phyloP scores from a whole-genome alignment of 352 stramenopile genomes.

The Phytophthora crassamura region DNA sequence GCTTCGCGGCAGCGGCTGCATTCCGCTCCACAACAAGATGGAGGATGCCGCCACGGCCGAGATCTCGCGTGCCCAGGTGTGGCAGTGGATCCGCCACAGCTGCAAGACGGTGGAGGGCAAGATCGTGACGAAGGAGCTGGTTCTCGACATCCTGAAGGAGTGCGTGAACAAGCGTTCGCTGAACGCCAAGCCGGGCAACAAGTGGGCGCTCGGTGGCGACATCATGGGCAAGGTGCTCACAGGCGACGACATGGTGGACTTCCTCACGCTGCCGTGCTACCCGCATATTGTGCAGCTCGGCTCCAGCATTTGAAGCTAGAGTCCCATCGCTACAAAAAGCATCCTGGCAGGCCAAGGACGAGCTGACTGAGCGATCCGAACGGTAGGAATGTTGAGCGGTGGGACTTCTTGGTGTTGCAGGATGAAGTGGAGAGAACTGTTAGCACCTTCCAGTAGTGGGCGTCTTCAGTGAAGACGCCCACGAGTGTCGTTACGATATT shows the following conservation, averaged over 20 bases:
- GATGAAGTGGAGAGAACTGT: slow-evolving; percentile 6
- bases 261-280: slow-evolving; percentile 86
- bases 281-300: slow-evolving; percentile 79
- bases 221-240: slow-evolving; percentile 79
- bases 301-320: slow-evolving; percentile 70
- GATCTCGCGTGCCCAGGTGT: slow-evolving; percentile 95
- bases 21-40: slow-evolving; percentile 96
- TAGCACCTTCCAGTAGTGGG: neutral
- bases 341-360: slow-evolving; percentile 34
- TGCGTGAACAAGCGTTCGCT: slow-evolving; percentile 66
- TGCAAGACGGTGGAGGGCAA: slow-evolving; percentile 75
- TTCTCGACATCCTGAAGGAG: slow-evolving; percentile 69
- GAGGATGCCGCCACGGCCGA: slow-evolving; percentile 95
- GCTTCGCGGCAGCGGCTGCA: slow-evolving; percentile 93
- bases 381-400: slow-evolving; percentile 37
- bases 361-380: slow-evolving; percentile 34
- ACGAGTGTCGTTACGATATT: slow-evolving; percentile 33
- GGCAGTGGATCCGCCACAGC: slow-evolving; percentile 90
- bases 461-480: neutral
- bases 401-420: slow-evolving; percentile 38
- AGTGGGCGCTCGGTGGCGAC: slow-evolving; percentile 69
- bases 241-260: slow-evolving; percentile 81
- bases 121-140: slow-evolving; percentile 68
- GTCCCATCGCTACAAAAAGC: slow-evolving; percentile 39
- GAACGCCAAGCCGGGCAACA: slow-evolving; percentile 54